phyloP scores from a whole-genome alignment of 805 yeast species.

The Yamadazyma sp. region DNA sequence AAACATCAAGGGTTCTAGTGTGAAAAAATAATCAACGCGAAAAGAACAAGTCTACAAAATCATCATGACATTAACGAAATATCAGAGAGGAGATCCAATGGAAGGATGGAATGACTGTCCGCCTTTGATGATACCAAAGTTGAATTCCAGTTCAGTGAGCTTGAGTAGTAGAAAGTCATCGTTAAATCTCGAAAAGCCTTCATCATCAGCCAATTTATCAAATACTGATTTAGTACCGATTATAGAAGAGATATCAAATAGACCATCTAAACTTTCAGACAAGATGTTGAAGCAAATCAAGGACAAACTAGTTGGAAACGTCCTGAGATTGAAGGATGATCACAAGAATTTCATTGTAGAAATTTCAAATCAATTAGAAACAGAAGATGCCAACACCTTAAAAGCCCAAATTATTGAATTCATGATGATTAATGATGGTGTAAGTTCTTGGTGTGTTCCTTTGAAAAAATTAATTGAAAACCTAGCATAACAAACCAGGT shows the following conservation, averaged over 20 bases:
- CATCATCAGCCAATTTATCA: neutral
- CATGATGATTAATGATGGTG: conserved; percentile 57
- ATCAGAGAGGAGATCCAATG: conserved; percentile 36
- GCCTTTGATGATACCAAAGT: conserved; percentile 19
- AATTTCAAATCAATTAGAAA: conserved; percentile 9
- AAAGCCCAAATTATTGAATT: conserved; percentile 42
- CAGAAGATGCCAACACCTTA: conserved; percentile 6
- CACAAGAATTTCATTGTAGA: conserved; percentile 15
- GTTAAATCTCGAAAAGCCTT: neutral
- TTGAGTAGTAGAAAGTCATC: conserved; percentile 1
- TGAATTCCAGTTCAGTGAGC: conserved; percentile 7
- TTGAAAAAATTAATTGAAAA: conserved; percentile 54
- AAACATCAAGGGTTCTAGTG: no score
- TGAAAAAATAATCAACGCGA: neutral
- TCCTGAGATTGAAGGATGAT: conserved; percentile 1
- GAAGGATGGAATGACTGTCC: conserved; percentile 69
- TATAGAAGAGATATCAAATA: conserved; percentile 8
- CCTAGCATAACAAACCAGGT: no score
- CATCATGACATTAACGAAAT: conserved; percentile 21
- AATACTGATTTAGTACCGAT: conserved; percentile 3
- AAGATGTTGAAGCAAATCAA: conserved; percentile 44
- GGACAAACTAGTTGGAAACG: conserved; percentile 28
- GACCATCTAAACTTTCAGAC: conserved; percentile 30
- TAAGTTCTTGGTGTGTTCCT: conserved; percentile 66
- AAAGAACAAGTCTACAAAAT: neutral